Conservation (phyloP, 2,329 filamentous ascomycete species). For the Neofusicoccum laricinum region DNA sequence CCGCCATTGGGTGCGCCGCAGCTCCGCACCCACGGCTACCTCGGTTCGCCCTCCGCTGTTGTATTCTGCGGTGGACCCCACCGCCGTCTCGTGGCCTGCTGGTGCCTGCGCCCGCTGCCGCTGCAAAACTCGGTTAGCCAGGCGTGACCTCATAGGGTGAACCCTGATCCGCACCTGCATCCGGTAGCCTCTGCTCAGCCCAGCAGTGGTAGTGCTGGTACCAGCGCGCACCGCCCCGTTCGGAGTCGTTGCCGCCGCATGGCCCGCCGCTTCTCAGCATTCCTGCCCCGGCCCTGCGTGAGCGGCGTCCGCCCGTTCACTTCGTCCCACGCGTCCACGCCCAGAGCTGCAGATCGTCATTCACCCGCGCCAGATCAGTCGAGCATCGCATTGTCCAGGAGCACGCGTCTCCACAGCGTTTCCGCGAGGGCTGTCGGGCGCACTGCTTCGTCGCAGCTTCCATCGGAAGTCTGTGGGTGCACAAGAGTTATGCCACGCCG, state of each 20-base stretch:
- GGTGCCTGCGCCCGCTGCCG: neutral
- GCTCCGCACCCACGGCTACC: neutral
- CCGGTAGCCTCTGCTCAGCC: neutral
- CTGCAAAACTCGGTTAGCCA: neutral
- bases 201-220: neutral
- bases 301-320: neutral
- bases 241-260: neutral
- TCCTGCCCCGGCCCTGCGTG: neutral
- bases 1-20: neutral
- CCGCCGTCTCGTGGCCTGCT: neutral
- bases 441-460: neutral
- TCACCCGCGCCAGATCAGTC: neutral
- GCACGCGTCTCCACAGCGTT: neutral
- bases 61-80: too few relatives aligned
- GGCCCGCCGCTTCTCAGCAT: neutral
- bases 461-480: neutral
- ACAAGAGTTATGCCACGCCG: conserved; percentile 1
- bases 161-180: conserved; percentile 6
- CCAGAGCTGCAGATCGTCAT: neutral
- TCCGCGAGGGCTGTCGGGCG: neutral
- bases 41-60: neutral
- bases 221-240: neutral
- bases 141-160: neutral
- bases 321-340: neutral
- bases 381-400: neutral